Evolutionary conservation across 2,329 filamentous ascomycete species (phyloP), one percentile per base, ranked within the genome.

Genomic region (Fusarium chaquense): DNA sequence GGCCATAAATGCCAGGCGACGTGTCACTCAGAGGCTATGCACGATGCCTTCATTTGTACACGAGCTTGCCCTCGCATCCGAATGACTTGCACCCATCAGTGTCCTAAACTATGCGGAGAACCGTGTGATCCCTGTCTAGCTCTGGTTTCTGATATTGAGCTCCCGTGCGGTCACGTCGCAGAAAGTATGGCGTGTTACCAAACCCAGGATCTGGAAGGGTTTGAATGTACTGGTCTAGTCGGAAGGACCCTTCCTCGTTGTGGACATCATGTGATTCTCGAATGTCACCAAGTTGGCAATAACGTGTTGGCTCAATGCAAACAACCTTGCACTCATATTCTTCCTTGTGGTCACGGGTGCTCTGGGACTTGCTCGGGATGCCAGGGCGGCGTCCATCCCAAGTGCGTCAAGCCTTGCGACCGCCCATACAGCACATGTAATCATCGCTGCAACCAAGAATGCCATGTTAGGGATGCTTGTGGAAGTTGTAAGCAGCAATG

Each of bases 401-500:
- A n/a, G 9, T 36, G 35, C 18, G 35, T 22, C 3, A 70, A 67
- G 40, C 63, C 59, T 1, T 92, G 89, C 73, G 81, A 81, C 6
- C 80, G 87, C 2, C 73, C 75, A 0, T 87, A 83, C 62, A 80
- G 77, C 0, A 85, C 85, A 0, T 92, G 90, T 71, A 80, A 78
- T n/a, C 89, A 92, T 66, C 72, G 63, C 3, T 92, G 90, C 13
- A 12, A n/a, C 3, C 52, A 38, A 16, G 6, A 2, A 8, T 75
- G 70, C 11, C 72, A 75, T 41, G 38, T 6, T 22, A 63, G 54
- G 12, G 22, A 18, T 6, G 20, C 56, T 6, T 75, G 72, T 38
- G 53, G 55, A 13, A 89, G 88, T 3, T 93, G 90, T 72, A 84
- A 84, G 5, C 76, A 82, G 67, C 81, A 88, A 9, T 93, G 90